A percentile compares a stretch with the other conserved stretches of the same genome.
These are phyloP conservation scores for Jamesozyma spencerorum DNA, from an alignment of 805 yeast genomes.

Conservation along the genomic window DNA sequence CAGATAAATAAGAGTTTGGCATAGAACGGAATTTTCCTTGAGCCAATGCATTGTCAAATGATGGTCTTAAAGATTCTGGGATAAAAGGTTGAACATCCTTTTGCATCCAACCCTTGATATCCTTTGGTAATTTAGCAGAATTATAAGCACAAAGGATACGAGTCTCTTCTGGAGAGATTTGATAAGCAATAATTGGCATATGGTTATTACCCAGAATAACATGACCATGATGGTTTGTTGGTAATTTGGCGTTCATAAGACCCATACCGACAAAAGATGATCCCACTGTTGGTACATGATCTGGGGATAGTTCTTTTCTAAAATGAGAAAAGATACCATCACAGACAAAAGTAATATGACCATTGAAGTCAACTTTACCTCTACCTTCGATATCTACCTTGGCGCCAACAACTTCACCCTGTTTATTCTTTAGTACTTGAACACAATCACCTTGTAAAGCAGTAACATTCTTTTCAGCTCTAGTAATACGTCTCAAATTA, in stretches of 20 bases:
- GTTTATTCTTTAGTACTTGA: slow-evolving; percentile 45
- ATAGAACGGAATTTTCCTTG: slow-evolving; percentile 59
- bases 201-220: slow-evolving; percentile 71
- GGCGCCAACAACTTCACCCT: slow-evolving; percentile 66
- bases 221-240: slow-evolving; percentile 74
- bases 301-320: slow-evolving; percentile 60
- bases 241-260: slow-evolving; percentile 64
- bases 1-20: slow-evolving; percentile 91
- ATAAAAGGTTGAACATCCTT: slow-evolving; percentile 54
- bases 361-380: slow-evolving; percentile 38
- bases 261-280: slow-evolving; percentile 85
- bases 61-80: slow-evolving; percentile 56
- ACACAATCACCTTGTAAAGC: slow-evolving; percentile 78
- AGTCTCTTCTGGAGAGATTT: slow-evolving; percentile 72
- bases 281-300: slow-evolving; percentile 55
- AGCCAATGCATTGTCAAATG: slow-evolving; percentile 57
- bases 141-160: slow-evolving; percentile 85
- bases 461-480: slow-evolving; percentile 62
- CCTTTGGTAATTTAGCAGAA: slow-evolving; percentile 64
- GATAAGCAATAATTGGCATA: slow-evolving; percentile 84
- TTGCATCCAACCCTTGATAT: slow-evolving; percentile 50
- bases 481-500: slow-evolving; percentile 66
- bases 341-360: slow-evolving; percentile 65
- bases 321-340: slow-evolving; percentile 94
- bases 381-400: slow-evolving; percentile 42